These are phyloP conservation scores for Penicillium canescens DNA, from an alignment of 495 filamentous ascomycete genomes.

Conservation along the genomic window DNA sequence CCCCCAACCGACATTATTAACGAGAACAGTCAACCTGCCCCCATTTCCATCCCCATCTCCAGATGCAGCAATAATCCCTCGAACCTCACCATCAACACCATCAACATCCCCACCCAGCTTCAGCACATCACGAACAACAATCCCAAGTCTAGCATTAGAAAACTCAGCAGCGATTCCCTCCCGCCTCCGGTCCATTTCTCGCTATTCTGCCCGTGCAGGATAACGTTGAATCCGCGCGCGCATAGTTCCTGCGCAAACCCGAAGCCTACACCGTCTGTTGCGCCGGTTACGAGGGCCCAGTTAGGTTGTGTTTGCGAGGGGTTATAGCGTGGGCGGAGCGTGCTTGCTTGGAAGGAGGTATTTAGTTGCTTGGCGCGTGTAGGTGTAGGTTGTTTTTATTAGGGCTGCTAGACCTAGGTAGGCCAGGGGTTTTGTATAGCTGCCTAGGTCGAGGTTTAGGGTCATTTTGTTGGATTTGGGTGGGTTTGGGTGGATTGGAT, in stretches of 20 bases:
- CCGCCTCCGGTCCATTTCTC: constrained; percentile 36
- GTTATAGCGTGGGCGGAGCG: constrained; percentile 19
- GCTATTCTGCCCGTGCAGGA: constrained; percentile 55
- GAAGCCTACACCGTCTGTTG: constrained; percentile 60
- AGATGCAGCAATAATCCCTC: constrained; percentile 13
- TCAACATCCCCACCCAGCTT: constrained; percentile 11
- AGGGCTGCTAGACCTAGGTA: constrained; percentile 20
- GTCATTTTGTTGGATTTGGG: constrained; percentile 1
- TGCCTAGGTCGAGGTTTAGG: not conserved
- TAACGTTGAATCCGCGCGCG: constrained; percentile 55
- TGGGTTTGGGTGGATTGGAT: not conserved
- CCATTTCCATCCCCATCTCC: too few species aligned
- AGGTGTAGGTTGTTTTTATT: constrained; percentile 9
- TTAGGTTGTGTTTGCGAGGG: constrained; percentile 4
- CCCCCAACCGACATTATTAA: constrained; percentile 52
- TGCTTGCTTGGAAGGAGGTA: constrained; percentile 22
- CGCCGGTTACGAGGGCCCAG: constrained; percentile 63
- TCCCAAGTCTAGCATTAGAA: constrained; percentile 25
- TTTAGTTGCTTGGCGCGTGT: constrained; percentile 20
- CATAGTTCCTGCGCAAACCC: constrained; percentile 51
- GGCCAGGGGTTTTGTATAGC: constrained; percentile 8
- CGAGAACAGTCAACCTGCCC: constrained; percentile 36
- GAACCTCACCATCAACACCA: constrained; percentile 18
- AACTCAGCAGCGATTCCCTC: constrained; percentile 26
- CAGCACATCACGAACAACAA: constrained; percentile 37